phyloP scores from a whole-genome alignment of 1,284 basidiomycete genomes.

The Microbotryum intermedium region DNA sequence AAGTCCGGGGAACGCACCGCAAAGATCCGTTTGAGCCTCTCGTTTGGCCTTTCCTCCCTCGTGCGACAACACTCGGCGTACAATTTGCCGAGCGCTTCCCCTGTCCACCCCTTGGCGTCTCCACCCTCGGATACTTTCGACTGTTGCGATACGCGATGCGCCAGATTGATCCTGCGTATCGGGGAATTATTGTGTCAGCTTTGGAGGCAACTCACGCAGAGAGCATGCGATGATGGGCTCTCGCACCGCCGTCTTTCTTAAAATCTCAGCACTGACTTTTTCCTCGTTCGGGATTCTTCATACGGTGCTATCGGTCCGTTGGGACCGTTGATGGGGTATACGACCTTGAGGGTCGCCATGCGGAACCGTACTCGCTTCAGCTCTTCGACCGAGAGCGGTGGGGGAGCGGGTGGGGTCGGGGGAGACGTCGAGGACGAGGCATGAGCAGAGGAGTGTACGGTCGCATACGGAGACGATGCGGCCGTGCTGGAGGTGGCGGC shows the following conservation, averaged over 20 bases:
- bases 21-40: conserved; percentile 58
- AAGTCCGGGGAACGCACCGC: conserved; percentile 48
- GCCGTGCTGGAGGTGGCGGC: neutral
- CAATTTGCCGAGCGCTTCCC: conserved; percentile 68
- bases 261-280: no score
- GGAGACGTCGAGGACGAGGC: neutral
- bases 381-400: conserved; percentile 23
- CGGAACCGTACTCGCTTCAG: conserved; percentile 36
- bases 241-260: no score
- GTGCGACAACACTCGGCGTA: conserved; percentile 70
- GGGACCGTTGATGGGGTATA: conserved; percentile 36
- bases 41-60: conserved; percentile 61
- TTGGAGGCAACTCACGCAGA: no score
- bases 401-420: neutral
- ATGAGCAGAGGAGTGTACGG: neutral
- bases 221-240: no score
- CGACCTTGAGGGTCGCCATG: conserved; percentile 34
- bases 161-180: conserved; percentile 43
- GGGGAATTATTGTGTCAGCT: conserved; percentile 69
- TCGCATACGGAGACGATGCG: conserved; percentile 3
- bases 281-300: neutral
- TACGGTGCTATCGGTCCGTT: conserved; percentile 9
- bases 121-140: conserved; percentile 39
- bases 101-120: conserved; percentile 62
- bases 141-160: conserved; percentile 56